These are phyloP conservation scores for Fusarium keratoplasticum DNA, from an alignment of 2,329 filamentous ascomycete genomes.

Conservation along the genomic window DNA sequence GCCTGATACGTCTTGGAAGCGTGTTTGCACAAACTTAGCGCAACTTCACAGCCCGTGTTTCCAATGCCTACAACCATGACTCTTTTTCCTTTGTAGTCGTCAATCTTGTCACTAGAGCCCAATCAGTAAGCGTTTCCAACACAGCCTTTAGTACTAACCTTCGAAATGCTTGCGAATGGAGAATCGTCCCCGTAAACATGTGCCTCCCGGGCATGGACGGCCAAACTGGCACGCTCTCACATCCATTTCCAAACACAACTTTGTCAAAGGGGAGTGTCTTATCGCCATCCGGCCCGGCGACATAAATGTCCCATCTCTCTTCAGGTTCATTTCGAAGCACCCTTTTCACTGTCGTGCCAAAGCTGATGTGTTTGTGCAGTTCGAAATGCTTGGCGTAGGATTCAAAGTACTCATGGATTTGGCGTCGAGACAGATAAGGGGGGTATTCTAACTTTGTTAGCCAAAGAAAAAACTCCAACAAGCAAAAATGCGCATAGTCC, in stretches of 20 bases:
- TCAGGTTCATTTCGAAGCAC: not conserved
- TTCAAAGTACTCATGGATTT: conserved; percentile 4
- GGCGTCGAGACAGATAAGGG: not conserved
- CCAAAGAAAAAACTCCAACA: not conserved
- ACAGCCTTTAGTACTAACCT: not conserved
- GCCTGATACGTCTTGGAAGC: not conserved
- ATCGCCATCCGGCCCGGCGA: not conserved
- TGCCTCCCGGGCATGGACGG: not conserved
- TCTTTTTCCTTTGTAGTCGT: not conserved
- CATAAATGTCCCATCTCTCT: not conserved
- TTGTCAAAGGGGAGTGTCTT: not conserved
- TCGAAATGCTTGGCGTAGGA: not conserved
- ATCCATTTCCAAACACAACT: not conserved
- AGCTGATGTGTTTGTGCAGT: not conserved
- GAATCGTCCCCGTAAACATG: not conserved
- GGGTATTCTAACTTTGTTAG: not conserved
- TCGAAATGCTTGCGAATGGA: conserved; percentile 2
- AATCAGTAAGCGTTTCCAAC: not conserved
- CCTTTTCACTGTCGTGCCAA: not conserved
- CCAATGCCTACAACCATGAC: conserved; percentile 3
- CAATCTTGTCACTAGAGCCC: not conserved
- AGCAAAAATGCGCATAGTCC: not conserved
- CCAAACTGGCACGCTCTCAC: not conserved
- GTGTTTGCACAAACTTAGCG: not conserved
- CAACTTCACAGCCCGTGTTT: conserved; percentile 4